A percentile compares a stretch with the other conserved stretches of the same genome.
phyloP scores from a whole-genome alignment of 2,329 filamentous ascomycete species.

The Alternaria triticina region DNA sequence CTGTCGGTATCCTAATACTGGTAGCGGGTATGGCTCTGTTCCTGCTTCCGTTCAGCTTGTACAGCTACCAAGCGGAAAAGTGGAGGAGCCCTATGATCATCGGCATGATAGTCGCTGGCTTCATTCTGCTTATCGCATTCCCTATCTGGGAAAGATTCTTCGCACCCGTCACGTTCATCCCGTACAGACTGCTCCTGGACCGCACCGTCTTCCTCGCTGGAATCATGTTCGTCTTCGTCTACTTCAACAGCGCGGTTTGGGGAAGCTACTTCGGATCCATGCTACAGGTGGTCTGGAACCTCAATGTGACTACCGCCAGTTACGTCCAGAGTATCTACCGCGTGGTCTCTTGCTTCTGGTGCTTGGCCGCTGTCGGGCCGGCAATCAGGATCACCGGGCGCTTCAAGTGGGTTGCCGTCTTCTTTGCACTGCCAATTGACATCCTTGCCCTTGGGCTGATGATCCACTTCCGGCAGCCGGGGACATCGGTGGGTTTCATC shows the following conservation, averaged over 20 bases:
- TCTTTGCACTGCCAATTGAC: slow-evolving; percentile 24
- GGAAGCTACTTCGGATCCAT: slow-evolving; percentile 47
- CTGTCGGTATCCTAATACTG: background rate
- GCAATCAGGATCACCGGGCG: slow-evolving; percentile 24
- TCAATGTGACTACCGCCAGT: slow-evolving; percentile 36
- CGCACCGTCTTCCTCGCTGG: slow-evolving; percentile 58
- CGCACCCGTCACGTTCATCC: background rate
- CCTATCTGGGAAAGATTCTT: background rate
- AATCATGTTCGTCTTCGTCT: slow-evolving; percentile 49
- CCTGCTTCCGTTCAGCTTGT: slow-evolving; percentile 70
- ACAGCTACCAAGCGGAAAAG: slow-evolving; percentile 32
- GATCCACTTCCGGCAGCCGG: slow-evolving; percentile 22
- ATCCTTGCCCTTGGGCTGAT: slow-evolving; percentile 22
- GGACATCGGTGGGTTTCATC: slow-evolving; percentile 33
- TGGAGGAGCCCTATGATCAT: slow-evolving; percentile 47
- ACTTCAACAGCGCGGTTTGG: slow-evolving; percentile 39
- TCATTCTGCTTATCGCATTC: slow-evolving; percentile 28
- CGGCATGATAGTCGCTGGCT: slow-evolving; percentile 45
- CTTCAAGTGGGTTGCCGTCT: slow-evolving; percentile 23
- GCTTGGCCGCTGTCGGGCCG: slow-evolving; percentile 1
- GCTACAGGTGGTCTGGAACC: slow-evolving; percentile 45
- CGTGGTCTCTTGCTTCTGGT: slow-evolving; percentile 28
- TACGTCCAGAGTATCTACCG: slow-evolving; percentile 46
- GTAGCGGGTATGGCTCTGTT: slow-evolving; percentile 66
- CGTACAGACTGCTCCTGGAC: slow-evolving; percentile 42